A percentile compares a stretch with the other conserved stretches of the same genome.
phyloP scores from a whole-genome alignment of 2,329 filamentous ascomycete species.

The Calonectria multiphialidica region DNA sequence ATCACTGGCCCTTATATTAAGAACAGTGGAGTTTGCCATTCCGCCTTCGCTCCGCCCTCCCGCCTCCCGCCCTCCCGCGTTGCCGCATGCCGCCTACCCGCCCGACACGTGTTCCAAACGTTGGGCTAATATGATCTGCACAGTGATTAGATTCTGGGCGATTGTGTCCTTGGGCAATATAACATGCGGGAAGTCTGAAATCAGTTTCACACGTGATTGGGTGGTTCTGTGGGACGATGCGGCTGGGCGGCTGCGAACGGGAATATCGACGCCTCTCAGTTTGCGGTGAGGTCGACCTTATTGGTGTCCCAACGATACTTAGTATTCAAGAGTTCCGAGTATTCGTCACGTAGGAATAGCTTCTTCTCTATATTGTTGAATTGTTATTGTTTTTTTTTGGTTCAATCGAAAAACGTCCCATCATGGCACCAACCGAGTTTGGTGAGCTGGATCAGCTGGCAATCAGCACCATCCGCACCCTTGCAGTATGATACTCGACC shows the following conservation, averaged over 20 bases:
- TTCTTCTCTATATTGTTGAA: neutral
- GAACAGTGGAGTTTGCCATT: too few relatives aligned
- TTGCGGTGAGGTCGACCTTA: too few relatives aligned
- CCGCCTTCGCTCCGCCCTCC: too few relatives aligned
- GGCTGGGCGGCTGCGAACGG: neutral
- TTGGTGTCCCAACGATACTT: neutral
- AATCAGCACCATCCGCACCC: constrained; percentile 97
- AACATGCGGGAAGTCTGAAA: too few relatives aligned
- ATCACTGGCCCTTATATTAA: too few relatives aligned
- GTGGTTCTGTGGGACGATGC: neutral
- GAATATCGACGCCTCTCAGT: neutral
- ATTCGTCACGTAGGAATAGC: neutral
- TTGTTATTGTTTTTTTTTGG: neutral
- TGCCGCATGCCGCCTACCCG: too few relatives aligned
- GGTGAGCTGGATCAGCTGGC: constrained; percentile 85
- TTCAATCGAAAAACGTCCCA: neutral
- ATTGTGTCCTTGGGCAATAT: too few relatives aligned
- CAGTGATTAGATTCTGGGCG: too few relatives aligned
- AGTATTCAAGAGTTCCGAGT: neutral
- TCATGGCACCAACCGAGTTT: neutral
- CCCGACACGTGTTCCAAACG: too few relatives aligned
- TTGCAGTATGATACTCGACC: constrained; percentile 79
- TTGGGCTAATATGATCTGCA: too few relatives aligned
- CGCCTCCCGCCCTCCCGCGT: too few relatives aligned
- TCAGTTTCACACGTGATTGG: neutral